Base-by-base conservation (phyloP, 495 filamentous ascomycete genomes). In the Acidiella bohemica region DNA sequence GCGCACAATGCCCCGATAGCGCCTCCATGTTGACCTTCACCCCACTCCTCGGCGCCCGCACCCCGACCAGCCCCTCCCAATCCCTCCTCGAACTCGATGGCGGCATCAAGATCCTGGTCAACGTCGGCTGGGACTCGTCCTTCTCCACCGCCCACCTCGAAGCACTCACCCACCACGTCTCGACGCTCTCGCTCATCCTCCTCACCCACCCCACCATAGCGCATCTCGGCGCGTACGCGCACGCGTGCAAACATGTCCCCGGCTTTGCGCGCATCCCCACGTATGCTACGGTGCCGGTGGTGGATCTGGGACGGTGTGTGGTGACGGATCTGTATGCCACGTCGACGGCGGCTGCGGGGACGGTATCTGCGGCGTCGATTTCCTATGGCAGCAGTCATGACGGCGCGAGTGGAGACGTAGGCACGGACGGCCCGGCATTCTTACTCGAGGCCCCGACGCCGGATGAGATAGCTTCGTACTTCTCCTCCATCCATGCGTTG, bases 171-270 rank as follows among this genome's bases (percentile, higher is more conserved):
- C 87, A 82, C 84, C 84, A 88, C 60, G 71, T 87, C 11, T 77
- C 87, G 6, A 93, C 88, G 5, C 70, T 99, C 21, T 95, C 90
- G 7, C 63, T 99, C 39, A 81, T 99, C 53, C 83, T 99, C 23
- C 72, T 99, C 43, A 96, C 90, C 3, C 90, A 99, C 55, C 81
- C 90, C 33, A 96, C 86, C 2, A 71, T 81, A 17, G 69, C 80
- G 22, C 92, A 96, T 59, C 73, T 99, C 38, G 90, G 81, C 44
- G 92, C 90, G 32, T 94, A 81, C 53, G 90, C 82, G 30, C 87
- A 99, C 58, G 94, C 86, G 67, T 99, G 92, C 73, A 93, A 93
- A 59, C 76, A 93, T 58, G 80, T 94, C 50, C 87, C 92, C 38
- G 71, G 79, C 29, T 96, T 99, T 61, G 80, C 78, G 0, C 75